Percentiles rank a stretch among this genome's conserved stretches.
Conservation (phyloP, 148 eudicot genomes). For the Polygonum aviculare region DNA sequence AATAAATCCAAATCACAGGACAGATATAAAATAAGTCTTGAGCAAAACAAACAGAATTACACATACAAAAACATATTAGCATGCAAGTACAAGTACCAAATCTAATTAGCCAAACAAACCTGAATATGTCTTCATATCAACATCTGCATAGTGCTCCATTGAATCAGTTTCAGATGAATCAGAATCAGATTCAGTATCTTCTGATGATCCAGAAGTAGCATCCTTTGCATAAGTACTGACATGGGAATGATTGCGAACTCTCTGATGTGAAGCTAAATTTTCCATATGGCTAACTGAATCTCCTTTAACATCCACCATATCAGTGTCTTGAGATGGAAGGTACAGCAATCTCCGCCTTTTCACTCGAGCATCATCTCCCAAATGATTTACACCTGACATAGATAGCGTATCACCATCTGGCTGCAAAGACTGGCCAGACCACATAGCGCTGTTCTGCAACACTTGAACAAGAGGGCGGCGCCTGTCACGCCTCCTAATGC, state of each 20-base stretch:
- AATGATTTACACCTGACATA: constrained; percentile 33
- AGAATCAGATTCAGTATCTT: constrained; percentile 80
- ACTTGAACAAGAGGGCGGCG: constrained; percentile 37
- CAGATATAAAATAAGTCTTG: neutral
- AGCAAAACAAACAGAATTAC: neutral
- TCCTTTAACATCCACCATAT: constrained; percentile 22
- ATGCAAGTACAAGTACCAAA: neutral
- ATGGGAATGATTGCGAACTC: constrained; percentile 22
- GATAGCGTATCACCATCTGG: constrained; percentile 22
- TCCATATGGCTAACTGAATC: constrained; percentile 24
- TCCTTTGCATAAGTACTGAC: constrained; percentile 36
- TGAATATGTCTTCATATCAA: constrained; percentile 38
- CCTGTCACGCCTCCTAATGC: constrained; percentile 40
- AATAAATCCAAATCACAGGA: neutral
- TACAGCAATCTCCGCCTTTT: constrained; percentile 29
- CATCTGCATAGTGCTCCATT: constrained; percentile 37
- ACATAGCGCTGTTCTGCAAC: constrained; percentile 29
- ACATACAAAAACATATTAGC: neutral
- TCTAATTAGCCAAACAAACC: constrained; percentile 25
- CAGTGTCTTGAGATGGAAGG: constrained; percentile 29
- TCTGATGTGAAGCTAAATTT: constrained; percentile 24
- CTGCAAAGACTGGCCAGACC: constrained; percentile 28
- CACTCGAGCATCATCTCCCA: constrained; percentile 21
- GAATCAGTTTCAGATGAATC: constrained; percentile 70
- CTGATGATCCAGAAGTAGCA: constrained; percentile 48